Conservation (phyloP, 768 basidiomycete genomes). For the Suillus spraguei region DNA sequence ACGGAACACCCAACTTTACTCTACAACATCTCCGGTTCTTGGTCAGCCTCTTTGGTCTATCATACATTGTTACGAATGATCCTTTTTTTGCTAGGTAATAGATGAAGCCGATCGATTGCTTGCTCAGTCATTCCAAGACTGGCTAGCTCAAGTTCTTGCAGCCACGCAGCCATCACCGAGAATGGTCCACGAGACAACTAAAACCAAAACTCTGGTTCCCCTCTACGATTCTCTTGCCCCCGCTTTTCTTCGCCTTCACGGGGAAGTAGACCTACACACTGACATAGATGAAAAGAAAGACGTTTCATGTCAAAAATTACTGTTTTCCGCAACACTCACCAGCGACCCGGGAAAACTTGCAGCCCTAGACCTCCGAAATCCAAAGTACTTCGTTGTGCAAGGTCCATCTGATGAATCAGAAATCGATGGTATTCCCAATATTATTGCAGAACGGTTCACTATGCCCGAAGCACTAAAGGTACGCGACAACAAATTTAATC, state of each 20-base stretch:
- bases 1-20: conserved; percentile 86
- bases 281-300: conserved; percentile 60
- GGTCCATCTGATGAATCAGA: conserved; percentile 39
- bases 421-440: conserved; percentile 45
- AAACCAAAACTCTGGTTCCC: conserved; percentile 5
- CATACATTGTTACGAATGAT: not conserved
- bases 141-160: conserved; percentile 83
- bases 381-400: conserved; percentile 89
- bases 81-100: conserved; percentile 64
- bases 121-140: conserved; percentile 95
- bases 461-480: conserved; percentile 82
- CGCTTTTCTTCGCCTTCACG: conserved; percentile 43
- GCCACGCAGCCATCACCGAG: conserved; percentile 57
- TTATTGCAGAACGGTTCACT: conserved; percentile 75
- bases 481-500: conserved; percentile 22
- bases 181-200: conserved; percentile 7
- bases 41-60: conserved; percentile 46
- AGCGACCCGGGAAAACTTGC: conserved; percentile 93
- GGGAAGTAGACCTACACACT: conserved; percentile 34
- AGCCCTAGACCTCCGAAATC: conserved; percentile 72
- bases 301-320: conserved; percentile 86
- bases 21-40: conserved; percentile 95
- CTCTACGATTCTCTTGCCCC: conserved; percentile 58
- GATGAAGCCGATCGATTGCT: conserved; percentile 98
- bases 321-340: conserved; percentile 96